Percentiles rank a stretch among this genome's conserved stretches.
These are phyloP conservation scores for Diddensiella transvaalensis DNA, from an alignment of 805 yeast genomes.

Conservation along the genomic window DNA sequence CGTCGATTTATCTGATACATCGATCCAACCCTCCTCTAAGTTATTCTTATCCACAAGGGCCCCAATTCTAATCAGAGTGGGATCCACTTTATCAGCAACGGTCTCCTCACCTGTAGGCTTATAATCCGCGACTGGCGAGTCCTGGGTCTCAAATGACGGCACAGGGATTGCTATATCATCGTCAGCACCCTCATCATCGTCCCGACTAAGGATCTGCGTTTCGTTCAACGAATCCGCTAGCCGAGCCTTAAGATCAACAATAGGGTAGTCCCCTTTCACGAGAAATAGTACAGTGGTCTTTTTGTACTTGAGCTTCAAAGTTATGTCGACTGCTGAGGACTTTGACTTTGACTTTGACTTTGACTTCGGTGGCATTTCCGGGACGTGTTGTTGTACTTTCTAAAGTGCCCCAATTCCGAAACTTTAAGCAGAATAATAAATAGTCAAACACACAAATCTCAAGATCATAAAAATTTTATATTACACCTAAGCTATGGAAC, in stretches of 20 bases:
- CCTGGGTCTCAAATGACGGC: conserved; percentile 15
- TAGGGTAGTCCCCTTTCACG: conserved; percentile 19
- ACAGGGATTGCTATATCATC: conserved; percentile 16
- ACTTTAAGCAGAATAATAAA: too few species aligned
- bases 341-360: too few species aligned
- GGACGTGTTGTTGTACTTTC: too few species aligned
- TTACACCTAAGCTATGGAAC: too few species aligned
- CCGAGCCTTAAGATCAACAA: conserved; percentile 19
- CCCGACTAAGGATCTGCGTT: conserved; percentile 6
- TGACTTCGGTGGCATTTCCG: conserved; percentile 11
- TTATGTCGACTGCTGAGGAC: conserved; percentile 5
- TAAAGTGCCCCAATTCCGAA: too few species aligned
- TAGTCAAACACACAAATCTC: too few species aligned
- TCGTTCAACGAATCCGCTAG: conserved; percentile 18
- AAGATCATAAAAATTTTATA: too few species aligned
- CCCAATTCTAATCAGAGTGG: background rate
- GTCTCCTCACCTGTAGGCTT: background rate
- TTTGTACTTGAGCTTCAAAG: conserved; percentile 15
- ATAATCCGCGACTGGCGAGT: background rate
- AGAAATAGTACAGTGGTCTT: conserved; percentile 17
- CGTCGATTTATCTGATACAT: conserved; percentile 10
- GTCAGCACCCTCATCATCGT: conserved; percentile 3
- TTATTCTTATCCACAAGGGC: conserved; percentile 10
- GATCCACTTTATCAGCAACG: too few species aligned
- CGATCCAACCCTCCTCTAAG: conserved; percentile 9